A percentile compares a stretch with the other conserved stretches of the same genome.
These are phyloP conservation scores for Aphanoascus verrucosus DNA, from an alignment of 2,329 filamentous ascomycete genomes.

Conservation along the genomic window DNA sequence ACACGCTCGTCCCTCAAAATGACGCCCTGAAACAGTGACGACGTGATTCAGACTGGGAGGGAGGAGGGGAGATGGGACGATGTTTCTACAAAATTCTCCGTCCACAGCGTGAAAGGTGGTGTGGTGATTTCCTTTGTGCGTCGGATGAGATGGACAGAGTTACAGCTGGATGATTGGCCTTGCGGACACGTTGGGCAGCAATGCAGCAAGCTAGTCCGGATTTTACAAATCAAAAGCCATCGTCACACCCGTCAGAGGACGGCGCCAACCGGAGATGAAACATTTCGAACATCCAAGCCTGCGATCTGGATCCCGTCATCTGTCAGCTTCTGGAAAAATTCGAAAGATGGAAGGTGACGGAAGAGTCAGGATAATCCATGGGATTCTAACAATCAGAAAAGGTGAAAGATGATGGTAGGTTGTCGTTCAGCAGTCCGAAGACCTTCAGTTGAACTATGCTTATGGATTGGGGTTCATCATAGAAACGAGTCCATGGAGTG, in stretches of 20 bases:
- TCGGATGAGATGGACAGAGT: neutral
- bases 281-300: neutral
- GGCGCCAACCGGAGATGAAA: constrained; percentile 5
- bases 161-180: neutral
- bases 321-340: constrained; percentile 6
- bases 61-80: neutral
- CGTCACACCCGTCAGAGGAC: neutral
- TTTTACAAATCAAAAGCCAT: neutral
- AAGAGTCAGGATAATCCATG: neutral
- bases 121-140: neutral
- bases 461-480: constrained; percentile 22
- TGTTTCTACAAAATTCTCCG: neutral
- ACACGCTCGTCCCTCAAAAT: neutral
- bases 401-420: constrained; percentile 22
- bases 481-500: constrained; percentile 4
- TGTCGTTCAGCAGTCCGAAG: constrained; percentile 22
- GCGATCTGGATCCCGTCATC: neutral
- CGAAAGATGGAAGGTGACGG: neutral
- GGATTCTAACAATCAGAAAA: constrained; percentile 13
- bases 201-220: constrained; percentile 11
- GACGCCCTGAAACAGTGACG: no score
- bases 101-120: no score
- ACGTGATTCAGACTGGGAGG: no score
- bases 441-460: constrained; percentile 26
- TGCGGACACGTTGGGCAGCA: constrained; percentile 14